Conservation (phyloP, 352 stramenopile genomes). For the Phytophthora pseudosyringae region DNA sequence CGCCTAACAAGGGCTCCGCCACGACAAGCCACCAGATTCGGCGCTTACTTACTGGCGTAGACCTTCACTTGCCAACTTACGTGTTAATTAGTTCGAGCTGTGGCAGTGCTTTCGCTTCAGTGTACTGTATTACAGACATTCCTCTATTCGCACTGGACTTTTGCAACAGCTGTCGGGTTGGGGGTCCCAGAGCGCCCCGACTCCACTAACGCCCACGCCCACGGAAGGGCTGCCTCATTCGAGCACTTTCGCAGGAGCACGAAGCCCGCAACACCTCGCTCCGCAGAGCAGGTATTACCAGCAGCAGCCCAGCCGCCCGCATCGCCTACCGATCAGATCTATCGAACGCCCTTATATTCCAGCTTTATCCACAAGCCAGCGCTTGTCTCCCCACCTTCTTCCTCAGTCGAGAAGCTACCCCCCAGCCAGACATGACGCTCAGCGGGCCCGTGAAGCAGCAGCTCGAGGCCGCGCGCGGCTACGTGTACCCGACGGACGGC, state of each 20-base stretch:
- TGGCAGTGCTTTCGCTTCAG: too few relatives aligned
- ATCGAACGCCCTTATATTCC: constrained; percentile 30
- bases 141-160: constrained; percentile 10
- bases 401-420: constrained; percentile 23
- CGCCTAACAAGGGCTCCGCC: too few relatives aligned
- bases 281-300: constrained; percentile 32
- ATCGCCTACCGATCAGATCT: constrained; percentile 29
- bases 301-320: constrained; percentile 5
- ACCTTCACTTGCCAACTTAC: too few relatives aligned
- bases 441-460: constrained; percentile 55
- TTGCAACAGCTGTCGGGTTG: constrained; percentile 1
- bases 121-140: too few relatives aligned
- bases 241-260: constrained; percentile 26
- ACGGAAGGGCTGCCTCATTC: constrained; percentile 24
- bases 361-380: constrained; percentile 26
- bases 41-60: too few relatives aligned
- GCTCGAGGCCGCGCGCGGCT: constrained; percentile 46
- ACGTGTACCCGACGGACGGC: constrained; percentile 44
- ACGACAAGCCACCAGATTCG: too few relatives aligned
- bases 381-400: constrained; percentile 24
- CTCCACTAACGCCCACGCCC: constrained; percentile 18
- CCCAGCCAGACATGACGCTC: constrained; percentile 47
- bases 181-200: constrained; percentile 4
- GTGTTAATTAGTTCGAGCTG: too few relatives aligned
- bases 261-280: constrained; percentile 23